phyloP scores from a whole-genome alignment of 148 eudicot genomes.

The Bassia scoparia region DNA sequence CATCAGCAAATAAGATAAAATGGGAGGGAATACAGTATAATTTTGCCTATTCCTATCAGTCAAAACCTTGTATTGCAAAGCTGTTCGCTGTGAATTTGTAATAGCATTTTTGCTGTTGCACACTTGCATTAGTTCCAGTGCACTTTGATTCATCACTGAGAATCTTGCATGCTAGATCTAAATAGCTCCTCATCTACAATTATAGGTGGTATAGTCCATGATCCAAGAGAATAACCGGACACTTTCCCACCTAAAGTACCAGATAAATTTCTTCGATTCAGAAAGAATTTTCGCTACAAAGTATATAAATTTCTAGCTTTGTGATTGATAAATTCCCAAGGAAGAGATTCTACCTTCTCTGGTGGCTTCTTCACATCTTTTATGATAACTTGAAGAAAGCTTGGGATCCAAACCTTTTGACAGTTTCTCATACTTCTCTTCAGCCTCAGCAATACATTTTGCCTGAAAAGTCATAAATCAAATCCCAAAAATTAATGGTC shows the following conservation, averaged over 20 bases:
- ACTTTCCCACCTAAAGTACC: conserved; percentile 61
- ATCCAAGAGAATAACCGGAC: conserved; percentile 71
- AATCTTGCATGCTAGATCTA: conserved; percentile 39
- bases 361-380: conserved; percentile 96
- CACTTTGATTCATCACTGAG: conserved; percentile 3
- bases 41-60: not conserved
- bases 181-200: conserved; percentile 71
- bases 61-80: not conserved
- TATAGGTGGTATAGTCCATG: conserved; percentile 82
- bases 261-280: not conserved
- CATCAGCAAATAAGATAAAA: not conserved
- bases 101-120: not conserved
- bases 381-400: conserved; percentile 51
- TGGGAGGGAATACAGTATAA: not conserved
- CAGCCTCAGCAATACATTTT: conserved; percentile 66
- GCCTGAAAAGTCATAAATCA: conserved; percentile 40
- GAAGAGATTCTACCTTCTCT: conserved; percentile 56
- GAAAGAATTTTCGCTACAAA: not conserved
- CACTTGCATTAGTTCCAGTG: not conserved
- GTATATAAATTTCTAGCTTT: not conserved
- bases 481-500: not conserved
- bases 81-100: not conserved
- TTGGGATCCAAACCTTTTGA: conserved; percentile 59
- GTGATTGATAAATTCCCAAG: not conserved
- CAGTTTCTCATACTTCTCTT: conserved; percentile 59